Percentiles rank a stretch among this genome's conserved stretches.
phyloP scores from a whole-genome alignment of 139 green algal genomes.

The Coccomyxa sp. region DNA sequence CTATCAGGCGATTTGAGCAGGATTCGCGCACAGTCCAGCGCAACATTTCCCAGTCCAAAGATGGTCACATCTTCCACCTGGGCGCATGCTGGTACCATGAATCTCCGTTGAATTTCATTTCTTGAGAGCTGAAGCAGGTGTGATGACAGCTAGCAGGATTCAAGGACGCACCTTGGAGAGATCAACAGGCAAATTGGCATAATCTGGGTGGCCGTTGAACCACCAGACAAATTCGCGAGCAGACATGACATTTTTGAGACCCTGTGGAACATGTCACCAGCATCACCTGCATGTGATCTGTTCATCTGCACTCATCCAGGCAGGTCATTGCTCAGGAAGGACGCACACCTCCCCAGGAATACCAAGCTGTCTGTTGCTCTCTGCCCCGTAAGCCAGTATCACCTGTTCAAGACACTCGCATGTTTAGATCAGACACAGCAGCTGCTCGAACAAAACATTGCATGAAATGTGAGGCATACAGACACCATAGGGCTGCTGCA shows the following conservation, averaged over 20 bases:
- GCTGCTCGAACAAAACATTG: too few relatives aligned
- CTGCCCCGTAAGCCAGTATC: slow-evolving; percentile 84
- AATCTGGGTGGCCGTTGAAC: slow-evolving; percentile 97
- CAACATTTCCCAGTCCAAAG: slow-evolving; percentile 86
- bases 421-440: too few relatives aligned
- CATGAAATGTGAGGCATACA: too few relatives aligned
- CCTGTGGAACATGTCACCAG: slow-evolving; percentile 23
- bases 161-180: slow-evolving; percentile 36
- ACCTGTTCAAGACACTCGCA: slow-evolving; percentile 44
- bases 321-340: background rate
- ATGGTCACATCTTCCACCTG: slow-evolving; percentile 49
- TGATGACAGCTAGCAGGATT: background rate
- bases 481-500: background rate
- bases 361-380: slow-evolving; percentile 74
- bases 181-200: slow-evolving; percentile 52
- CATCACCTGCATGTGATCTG: background rate
- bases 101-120: background rate
- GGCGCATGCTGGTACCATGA: background rate
- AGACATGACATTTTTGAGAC: slow-evolving; percentile 58
- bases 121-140: background rate
- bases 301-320: too few relatives aligned
- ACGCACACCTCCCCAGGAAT: slow-evolving; percentile 69
- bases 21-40: slow-evolving; percentile 89
- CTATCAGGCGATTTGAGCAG: slow-evolving; percentile 60
- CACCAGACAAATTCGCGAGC: slow-evolving; percentile 96